Evolutionary conservation across 2,329 filamentous ascomycete genomes (phyloP).

Genomic region (Neopestalotiopsis sp.): DNA sequence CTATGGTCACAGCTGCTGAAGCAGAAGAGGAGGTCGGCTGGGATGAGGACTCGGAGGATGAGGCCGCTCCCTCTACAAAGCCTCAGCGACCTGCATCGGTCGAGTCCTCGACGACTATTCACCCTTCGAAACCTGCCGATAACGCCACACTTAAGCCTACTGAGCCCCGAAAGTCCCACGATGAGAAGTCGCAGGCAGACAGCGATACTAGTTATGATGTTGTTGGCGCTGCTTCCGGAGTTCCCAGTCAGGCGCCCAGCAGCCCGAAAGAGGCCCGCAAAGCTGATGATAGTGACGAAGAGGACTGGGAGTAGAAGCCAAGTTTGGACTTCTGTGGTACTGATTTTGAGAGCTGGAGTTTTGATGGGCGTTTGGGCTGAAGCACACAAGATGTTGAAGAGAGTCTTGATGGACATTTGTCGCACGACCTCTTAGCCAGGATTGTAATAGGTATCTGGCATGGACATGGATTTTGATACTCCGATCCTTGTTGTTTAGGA

Average conservation of each 20-base stretch:
- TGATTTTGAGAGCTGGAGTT: constrained; percentile 18
- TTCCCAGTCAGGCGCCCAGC: constrained; percentile 77
- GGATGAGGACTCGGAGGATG: constrained; percentile 74
- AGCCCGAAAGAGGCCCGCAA: constrained; percentile 65
- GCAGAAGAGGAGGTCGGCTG: constrained; percentile 74
- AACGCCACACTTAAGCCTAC: constrained; percentile 62
- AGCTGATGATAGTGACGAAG: constrained; percentile 71
- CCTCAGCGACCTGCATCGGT: constrained; percentile 49
- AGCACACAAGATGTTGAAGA: constrained; percentile 7
- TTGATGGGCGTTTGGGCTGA: constrained; percentile 12
- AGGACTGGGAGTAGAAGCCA: constrained; percentile 45
- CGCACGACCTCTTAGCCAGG: constrained; percentile 30
- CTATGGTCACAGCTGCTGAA: constrained; percentile 59
- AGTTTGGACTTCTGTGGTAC: background rate
- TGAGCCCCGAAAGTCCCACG: constrained; percentile 77
- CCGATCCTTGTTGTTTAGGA: background rate
- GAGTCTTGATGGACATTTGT: constrained; percentile 18
- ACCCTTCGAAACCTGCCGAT: constrained; percentile 49
- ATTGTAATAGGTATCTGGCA: constrained; percentile 7
- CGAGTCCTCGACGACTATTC: constrained; percentile 66
- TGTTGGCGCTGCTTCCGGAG: constrained; percentile 78
- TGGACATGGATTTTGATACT: background rate
- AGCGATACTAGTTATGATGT: constrained; percentile 97
- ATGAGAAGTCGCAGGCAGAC: constrained; percentile 88
- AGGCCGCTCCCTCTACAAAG: constrained; percentile 46